These are phyloP conservation scores for Mycena venus DNA, from an alignment of 768 basidiomycete genomes.

Conservation along the genomic window DNA sequence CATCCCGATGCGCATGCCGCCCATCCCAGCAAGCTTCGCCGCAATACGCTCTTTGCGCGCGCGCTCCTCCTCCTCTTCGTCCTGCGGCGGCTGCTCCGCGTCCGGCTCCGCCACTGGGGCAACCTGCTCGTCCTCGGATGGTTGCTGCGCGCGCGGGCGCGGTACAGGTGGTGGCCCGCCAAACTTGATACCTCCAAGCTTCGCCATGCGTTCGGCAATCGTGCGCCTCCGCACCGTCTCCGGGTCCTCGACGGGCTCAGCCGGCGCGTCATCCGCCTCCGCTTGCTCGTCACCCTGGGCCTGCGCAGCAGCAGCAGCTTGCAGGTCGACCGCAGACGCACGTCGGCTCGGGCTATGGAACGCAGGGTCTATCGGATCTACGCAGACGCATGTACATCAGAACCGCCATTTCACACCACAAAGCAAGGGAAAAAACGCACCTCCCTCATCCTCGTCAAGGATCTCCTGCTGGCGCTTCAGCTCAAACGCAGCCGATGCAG, in stretches of 20 bases:
- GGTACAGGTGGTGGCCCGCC: slow-evolving; percentile 74
- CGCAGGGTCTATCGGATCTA: slow-evolving; percentile 79
- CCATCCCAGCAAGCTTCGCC: slow-evolving; percentile 67
- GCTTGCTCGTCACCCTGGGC: background rate
- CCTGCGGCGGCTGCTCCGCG: slow-evolving; percentile 38
- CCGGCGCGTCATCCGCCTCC: slow-evolving; percentile 27
- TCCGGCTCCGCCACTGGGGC: slow-evolving; percentile 40
- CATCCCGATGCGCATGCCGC: slow-evolving; percentile 72
- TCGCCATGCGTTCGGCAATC: slow-evolving; percentile 96
- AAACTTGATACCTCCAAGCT: slow-evolving; percentile 87
- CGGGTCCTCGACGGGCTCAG: slow-evolving; percentile 52
- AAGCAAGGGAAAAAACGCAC: slow-evolving; percentile 50
- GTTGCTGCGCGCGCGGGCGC: slow-evolving; percentile 52
- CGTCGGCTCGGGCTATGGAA: slow-evolving; percentile 68
- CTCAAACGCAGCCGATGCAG: slow-evolving; percentile 19
- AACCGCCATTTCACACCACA: background rate
- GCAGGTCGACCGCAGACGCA: slow-evolving; percentile 46
- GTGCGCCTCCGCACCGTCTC: slow-evolving; percentile 72
- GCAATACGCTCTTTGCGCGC: slow-evolving; percentile 69
- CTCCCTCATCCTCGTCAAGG: slow-evolving; percentile 74
- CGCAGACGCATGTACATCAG: background rate
- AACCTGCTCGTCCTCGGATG: slow-evolving; percentile 29
- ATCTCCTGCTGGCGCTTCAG: slow-evolving; percentile 52
- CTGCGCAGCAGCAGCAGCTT: slow-evolving; percentile 27
- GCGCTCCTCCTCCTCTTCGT: slow-evolving; percentile 75